Conservation (phyloP, 176 grass and related monocot species). For the Paspalum notatum region DNA sequence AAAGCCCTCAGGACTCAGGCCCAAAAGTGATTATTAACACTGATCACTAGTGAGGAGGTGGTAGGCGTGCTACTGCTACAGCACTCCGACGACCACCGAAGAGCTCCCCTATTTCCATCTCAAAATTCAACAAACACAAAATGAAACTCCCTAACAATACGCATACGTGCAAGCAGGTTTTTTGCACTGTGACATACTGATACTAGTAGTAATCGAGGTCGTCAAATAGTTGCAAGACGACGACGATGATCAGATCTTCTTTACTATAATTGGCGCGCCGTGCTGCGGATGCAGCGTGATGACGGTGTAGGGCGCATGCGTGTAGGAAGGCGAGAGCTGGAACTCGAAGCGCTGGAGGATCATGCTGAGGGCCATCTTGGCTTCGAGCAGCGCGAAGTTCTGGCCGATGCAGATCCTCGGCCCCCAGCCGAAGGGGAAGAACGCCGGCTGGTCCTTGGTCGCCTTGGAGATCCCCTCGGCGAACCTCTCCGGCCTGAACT, state of each 20-base stretch:
- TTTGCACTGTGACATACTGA: neutral
- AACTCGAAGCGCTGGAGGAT: slow-evolving; percentile 73
- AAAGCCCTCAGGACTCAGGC: too few species aligned
- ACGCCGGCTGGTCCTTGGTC: slow-evolving; percentile 43
- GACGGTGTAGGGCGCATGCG: slow-evolving; percentile 56
- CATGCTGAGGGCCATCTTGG: slow-evolving; percentile 65
- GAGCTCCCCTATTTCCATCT: neutral
- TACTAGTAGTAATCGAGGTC: neutral
- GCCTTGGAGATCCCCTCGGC: slow-evolving; percentile 71
- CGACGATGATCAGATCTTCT: slow-evolving; percentile 41
- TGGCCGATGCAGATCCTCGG: slow-evolving; percentile 79
- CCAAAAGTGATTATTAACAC: too few species aligned
- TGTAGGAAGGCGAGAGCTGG: slow-evolving; percentile 55
- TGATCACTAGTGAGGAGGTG: too few species aligned
- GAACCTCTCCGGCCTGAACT: slow-evolving; percentile 79
- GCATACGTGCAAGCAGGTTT: too few species aligned
- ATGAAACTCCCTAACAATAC: neutral
- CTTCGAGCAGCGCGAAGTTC: slow-evolving; percentile 72
- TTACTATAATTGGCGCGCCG: slow-evolving; percentile 62
- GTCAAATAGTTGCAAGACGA: neutral
- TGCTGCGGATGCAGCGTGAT: slow-evolving; percentile 62
- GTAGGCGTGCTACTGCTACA: too few species aligned
- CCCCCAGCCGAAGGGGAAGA: slow-evolving; percentile 75
- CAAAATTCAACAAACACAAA: neutral
- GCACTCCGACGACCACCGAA: too few species aligned